phyloP scores from a whole-genome alignment of 805 yeast genomes.

The Zygosaccharomyces rouxii region DNA sequence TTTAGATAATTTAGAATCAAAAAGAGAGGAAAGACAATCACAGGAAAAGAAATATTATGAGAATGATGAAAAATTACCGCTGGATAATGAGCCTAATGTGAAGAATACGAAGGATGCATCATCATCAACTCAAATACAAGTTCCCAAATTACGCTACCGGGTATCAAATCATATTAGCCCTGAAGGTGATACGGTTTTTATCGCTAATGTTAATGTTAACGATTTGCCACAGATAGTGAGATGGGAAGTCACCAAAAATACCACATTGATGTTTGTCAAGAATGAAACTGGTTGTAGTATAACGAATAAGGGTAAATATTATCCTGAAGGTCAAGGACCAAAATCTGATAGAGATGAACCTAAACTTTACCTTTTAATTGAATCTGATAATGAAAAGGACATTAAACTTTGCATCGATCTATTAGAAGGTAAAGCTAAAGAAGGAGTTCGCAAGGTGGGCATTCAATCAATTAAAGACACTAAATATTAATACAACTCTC shows the following conservation, averaged over 20 bases:
- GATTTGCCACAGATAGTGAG: constrained; percentile 80
- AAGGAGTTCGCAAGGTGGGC: constrained; percentile 50
- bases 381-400: constrained; percentile 58
- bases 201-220: constrained; percentile 70
- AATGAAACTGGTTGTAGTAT: constrained; percentile 73
- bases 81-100: constrained; percentile 10
- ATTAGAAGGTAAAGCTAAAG: constrained; percentile 50
- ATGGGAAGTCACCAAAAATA: constrained; percentile 70
- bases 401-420: constrained; percentile 57
- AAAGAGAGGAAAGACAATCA: constrained; percentile 26
- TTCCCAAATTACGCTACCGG: constrained; percentile 45
- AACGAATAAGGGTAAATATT: constrained; percentile 76
- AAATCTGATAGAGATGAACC: constrained; percentile 56
- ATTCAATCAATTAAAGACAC: constrained; percentile 43
- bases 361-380: constrained; percentile 72
- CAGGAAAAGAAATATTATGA: constrained; percentile 20
- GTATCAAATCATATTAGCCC: constrained; percentile 50
- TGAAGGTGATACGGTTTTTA: constrained; percentile 52
- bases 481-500: constrained; percentile 42
- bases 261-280: constrained; percentile 56
- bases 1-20: constrained; percentile 66
- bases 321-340: constrained; percentile 56
- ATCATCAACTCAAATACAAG: constrained; percentile 19
- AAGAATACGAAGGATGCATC: constrained; percentile 13
- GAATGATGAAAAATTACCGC: constrained; percentile 7